phyloP scores from a whole-genome alignment of 257 asterid genomes.

The Schizonepeta tenuifolia region DNA sequence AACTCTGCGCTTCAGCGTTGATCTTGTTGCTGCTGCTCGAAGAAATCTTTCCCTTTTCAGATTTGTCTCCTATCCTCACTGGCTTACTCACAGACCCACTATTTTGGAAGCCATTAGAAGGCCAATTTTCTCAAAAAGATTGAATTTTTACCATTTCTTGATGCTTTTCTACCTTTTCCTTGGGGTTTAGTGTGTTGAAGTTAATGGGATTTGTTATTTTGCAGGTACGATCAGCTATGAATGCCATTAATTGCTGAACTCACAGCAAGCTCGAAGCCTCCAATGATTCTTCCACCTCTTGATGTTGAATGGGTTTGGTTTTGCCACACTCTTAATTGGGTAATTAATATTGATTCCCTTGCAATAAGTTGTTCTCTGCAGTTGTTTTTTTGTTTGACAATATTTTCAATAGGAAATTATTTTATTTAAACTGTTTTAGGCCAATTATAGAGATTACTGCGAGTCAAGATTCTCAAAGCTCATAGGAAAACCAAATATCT shows the following conservation, averaged over 20 bases:
- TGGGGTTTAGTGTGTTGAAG: not conserved
- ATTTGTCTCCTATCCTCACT: constrained; percentile 60
- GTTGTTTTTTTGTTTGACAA: not conserved
- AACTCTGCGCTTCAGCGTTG: constrained; percentile 53
- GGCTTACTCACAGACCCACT: constrained; percentile 59
- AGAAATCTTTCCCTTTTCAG: constrained; percentile 67
- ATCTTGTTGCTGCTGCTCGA: constrained; percentile 87
- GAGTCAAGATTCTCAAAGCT: constrained; percentile 76
- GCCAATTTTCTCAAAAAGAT: constrained; percentile 30
- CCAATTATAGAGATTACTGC: constrained; percentile 69
- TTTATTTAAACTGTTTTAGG: constrained; percentile 39
- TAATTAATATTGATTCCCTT: constrained; percentile 21
- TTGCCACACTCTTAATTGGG: constrained; percentile 82
- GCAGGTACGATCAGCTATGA: constrained; percentile 87
- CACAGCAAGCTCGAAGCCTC: constrained; percentile 56
- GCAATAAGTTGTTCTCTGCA: not conserved
- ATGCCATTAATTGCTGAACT: constrained; percentile 89
- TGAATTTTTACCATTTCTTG: not conserved
- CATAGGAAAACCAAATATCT: constrained; percentile 71
- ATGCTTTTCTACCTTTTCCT: not conserved
- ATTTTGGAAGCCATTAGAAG: constrained; percentile 81
- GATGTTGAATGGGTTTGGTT: constrained; percentile 98
- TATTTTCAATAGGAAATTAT: not conserved
- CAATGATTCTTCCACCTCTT: constrained; percentile 88
- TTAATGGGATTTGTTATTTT: constrained; percentile 25